Conservation (phyloP, 1,284 basidiomycete species). For the Wallemia mellicola region DNA sequence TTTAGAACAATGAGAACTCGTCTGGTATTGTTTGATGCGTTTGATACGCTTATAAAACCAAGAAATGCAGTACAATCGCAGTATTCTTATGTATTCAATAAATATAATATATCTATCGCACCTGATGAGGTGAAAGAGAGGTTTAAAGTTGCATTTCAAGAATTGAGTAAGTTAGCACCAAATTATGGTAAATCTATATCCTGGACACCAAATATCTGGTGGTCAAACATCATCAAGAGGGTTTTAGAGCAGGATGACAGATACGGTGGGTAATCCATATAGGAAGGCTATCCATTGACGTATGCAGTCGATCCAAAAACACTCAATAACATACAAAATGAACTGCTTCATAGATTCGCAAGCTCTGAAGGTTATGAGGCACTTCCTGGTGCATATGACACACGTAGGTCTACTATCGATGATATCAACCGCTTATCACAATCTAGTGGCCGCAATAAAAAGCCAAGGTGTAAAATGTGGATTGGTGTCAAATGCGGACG, state of each 20-base stretch:
- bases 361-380: neutral
- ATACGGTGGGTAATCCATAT: too few relatives aligned
- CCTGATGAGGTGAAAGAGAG: neutral
- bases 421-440: neutral
- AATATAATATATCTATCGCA: neutral
- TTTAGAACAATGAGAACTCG: neutral
- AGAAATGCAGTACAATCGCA: neutral
- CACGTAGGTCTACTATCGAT: neutral
- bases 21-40: neutral
- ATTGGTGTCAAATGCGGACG: neutral
- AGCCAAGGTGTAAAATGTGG: neutral
- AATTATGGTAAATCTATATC: neutral
- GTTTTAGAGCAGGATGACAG: neutral
- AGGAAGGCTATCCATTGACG: too few relatives aligned
- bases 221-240: neutral
- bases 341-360: neutral
- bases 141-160: neutral
- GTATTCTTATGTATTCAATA: neutral
- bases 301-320: neutral
- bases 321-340: neutral
- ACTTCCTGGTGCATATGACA: neutral
- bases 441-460: neutral
- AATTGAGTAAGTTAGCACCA: neutral
- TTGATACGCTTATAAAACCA: neutral
- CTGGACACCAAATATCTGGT: neutral